Evolutionary conservation across 2,329 filamentous ascomycete genomes (phyloP).

Genomic region (Colletotrichum melonis): DNA sequence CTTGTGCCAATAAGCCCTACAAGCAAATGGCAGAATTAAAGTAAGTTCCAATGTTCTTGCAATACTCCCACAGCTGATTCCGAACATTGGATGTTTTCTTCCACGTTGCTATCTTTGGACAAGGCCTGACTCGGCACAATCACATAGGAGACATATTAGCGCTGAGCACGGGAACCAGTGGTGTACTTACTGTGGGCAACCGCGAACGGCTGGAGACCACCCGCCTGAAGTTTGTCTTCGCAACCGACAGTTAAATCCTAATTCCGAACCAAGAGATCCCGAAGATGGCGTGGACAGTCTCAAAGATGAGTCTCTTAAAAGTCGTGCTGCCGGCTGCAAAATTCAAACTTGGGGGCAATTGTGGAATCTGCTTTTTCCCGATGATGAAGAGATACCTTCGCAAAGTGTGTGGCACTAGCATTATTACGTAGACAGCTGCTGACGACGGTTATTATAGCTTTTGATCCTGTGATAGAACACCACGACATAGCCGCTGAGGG

Average conservation of each 20-base stretch:
- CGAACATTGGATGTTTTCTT: too few species aligned
- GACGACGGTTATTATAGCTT: neutral
- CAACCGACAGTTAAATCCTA: neutral
- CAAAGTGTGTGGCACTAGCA: neutral
- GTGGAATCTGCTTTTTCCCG: neutral
- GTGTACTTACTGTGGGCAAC: neutral
- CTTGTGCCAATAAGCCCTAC: conserved; percentile 1
- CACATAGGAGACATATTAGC: neutral
- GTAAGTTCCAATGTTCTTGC: neutral
- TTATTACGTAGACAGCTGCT: neutral
- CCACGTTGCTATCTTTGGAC: neutral
- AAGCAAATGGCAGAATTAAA: neutral
- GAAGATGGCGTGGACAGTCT: neutral
- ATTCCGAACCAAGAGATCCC: neutral
- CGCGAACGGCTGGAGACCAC: neutral
- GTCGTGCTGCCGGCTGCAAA: neutral
- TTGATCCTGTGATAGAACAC: conserved; percentile 6
- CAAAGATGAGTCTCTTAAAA: neutral
- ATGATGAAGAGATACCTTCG: neutral
- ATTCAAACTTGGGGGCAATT: neutral
- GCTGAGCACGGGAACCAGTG: neutral
- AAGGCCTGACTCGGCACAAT: neutral
- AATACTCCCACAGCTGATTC: too few species aligned
- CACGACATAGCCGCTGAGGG: neutral
- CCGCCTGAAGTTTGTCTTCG: neutral